phyloP scores from a whole-genome alignment of 2,329 filamentous ascomycete species.

The Dryadomyces quercus-mongolicae region DNA sequence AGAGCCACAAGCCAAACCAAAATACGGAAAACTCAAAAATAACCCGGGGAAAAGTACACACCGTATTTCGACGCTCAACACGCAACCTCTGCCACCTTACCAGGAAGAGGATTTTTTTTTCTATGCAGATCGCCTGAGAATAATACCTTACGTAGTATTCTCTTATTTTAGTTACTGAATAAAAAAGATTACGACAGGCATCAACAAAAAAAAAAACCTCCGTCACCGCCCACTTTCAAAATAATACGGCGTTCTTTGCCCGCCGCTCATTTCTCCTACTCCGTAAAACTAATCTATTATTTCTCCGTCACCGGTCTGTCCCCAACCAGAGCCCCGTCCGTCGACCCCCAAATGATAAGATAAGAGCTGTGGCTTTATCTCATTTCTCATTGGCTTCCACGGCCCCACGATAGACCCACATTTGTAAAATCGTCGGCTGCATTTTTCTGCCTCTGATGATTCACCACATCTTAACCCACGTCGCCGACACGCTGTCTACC shows the following conservation, averaged over 20 bases:
- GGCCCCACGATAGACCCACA: neutral
- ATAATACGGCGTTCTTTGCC: too few species aligned
- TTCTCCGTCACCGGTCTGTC: slow-evolving; percentile 1
- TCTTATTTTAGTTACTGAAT: neutral
- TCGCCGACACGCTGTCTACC: neutral
- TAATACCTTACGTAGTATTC: neutral
- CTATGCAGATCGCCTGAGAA: too few species aligned
- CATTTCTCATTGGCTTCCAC: neutral
- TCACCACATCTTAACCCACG: neutral
- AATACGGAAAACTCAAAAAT: too few species aligned
- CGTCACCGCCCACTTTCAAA: neutral
- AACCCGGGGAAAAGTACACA: too few species aligned
- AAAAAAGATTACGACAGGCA: neutral
- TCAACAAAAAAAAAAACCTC: neutral
- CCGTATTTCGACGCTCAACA: too few species aligned
- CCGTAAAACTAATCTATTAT: neutral
- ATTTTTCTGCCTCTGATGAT: neutral
- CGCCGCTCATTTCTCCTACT: too few species aligned
- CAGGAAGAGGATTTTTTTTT: too few species aligned
- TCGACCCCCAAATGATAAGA: neutral
- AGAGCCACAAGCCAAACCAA: too few species aligned
- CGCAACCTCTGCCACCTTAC: too few species aligned
- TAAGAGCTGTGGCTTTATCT: neutral
- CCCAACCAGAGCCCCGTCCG: neutral
- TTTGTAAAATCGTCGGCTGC: neutral